Conservation (phyloP, 768 basidiomycete species). For the Leccinum imitatum region DNA sequence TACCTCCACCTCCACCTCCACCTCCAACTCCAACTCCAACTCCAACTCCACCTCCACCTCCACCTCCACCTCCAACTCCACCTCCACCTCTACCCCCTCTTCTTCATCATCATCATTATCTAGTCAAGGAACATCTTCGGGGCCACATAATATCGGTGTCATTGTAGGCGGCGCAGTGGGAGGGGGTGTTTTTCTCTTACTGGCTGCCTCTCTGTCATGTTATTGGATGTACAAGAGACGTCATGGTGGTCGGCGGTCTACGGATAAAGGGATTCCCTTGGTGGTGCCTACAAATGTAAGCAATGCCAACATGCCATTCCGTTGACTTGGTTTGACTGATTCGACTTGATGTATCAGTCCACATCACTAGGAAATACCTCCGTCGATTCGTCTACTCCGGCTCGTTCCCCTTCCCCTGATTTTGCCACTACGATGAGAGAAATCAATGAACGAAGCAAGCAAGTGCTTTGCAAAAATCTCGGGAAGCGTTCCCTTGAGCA, state of each 20-base stretch:
- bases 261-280: not conserved
- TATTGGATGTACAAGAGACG: not conserved
- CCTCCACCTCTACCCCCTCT: not conserved
- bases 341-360: not conserved
- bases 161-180: slow-evolving; percentile 10
- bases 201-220: not conserved
- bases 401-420: not conserved
- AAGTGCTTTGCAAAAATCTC: not conserved
- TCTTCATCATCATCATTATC: not conserved
- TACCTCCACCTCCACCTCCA: no score
- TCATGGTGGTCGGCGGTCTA: not conserved
- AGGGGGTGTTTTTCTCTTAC: not conserved
- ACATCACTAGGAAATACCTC: not conserved
- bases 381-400: not conserved
- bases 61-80: no score
- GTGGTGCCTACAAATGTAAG: not conserved
- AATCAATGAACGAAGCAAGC: not conserved
- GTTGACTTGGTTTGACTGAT: not conserved
- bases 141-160: not conserved
- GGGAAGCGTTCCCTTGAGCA: no score
- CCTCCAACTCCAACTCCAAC: no score
- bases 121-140: not conserved
- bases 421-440: not conserved
- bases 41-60: no score
- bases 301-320: not conserved